Percentiles rank a stretch among this genome's conserved stretches.
Conservation (phyloP, 345 rosid species). For the Physaria fendleri region DNA sequence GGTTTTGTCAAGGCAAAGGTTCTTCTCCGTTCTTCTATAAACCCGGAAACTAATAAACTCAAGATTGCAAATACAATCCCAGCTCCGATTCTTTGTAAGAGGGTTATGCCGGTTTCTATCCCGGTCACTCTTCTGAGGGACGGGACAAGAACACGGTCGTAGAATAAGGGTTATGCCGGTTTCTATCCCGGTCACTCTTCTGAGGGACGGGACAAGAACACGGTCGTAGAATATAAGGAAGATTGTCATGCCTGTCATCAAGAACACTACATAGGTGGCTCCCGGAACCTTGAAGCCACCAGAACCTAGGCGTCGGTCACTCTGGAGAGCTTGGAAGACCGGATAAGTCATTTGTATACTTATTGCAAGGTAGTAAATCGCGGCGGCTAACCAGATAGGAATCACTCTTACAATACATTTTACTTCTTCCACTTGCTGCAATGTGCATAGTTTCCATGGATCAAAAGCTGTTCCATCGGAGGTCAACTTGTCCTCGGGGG, state of each 20-base stretch:
- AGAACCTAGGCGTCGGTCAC: conserved; percentile 42
- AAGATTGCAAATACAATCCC: conserved; percentile 36
- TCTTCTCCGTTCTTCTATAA: conserved; percentile 43
- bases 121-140: conserved; percentile 33
- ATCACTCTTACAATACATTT: conserved; percentile 53
- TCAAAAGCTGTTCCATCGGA: conserved; percentile 39
- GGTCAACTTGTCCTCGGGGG: conserved; percentile 35
- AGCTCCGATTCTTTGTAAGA: conserved; percentile 40
- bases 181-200: conserved; percentile 33
- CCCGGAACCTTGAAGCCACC: conserved; percentile 45
- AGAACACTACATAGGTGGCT: conserved; percentile 44
- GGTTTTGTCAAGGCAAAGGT: conserved; percentile 39
- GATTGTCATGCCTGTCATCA: conserved; percentile 43
- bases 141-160: conserved; percentile 48
- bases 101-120: conserved; percentile 39
- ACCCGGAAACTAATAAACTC: conserved; percentile 41
- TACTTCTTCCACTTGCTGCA: conserved; percentile 67
- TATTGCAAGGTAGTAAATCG: conserved; percentile 33
- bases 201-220: conserved; percentile 39
- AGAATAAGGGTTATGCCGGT: conserved; percentile 45
- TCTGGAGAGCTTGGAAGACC: conserved; percentile 54
- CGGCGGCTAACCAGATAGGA: conserved; percentile 51
- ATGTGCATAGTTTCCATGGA: conserved; percentile 57
- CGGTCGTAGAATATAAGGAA: conserved; percentile 53
- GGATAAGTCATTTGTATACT: conserved; percentile 45